These are phyloP conservation scores for Phialocephala sp. DNA, from an alignment of 2,329 filamentous ascomycete species.

Conservation along the genomic window DNA sequence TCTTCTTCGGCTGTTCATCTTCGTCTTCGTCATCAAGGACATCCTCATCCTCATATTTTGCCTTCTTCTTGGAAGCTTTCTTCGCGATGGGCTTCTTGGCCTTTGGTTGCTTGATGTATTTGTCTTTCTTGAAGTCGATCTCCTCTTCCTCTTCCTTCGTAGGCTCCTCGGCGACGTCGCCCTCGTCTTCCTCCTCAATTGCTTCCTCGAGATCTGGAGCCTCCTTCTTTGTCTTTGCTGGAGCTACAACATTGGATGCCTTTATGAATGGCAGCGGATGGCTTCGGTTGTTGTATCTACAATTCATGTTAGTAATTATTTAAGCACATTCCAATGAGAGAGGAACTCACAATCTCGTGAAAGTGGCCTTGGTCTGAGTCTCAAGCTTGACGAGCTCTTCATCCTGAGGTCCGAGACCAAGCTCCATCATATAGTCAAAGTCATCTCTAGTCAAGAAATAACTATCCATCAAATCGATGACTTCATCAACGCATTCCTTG, in stretches of 20 bases:
- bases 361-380: conserved; percentile 82
- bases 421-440: conserved; percentile 89
- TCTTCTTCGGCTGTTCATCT: conserved; percentile 39
- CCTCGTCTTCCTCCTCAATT: conserved; percentile 84
- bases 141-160: conserved; percentile 67
- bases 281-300: conserved; percentile 81
- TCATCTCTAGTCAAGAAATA: conserved; percentile 96
- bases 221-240: conserved; percentile 73
- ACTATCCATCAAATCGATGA: conserved; percentile 96
- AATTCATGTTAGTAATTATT: conserved; percentile 20
- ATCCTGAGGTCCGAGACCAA: conserved; percentile 85
- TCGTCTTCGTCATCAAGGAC: conserved; percentile 35
- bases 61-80: conserved; percentile 47
- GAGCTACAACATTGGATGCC: conserved; percentile 74
- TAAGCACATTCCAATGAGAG: conserved; percentile 6
- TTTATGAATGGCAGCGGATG: conserved; percentile 98
- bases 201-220: conserved; percentile 95
- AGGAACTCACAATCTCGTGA: conserved; percentile 79
- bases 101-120: conserved; percentile 94
- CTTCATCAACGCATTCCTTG: conserved; percentile 78
- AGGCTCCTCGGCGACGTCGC: conserved; percentile 60
- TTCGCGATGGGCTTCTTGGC: conserved; percentile 65
- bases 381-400: conserved; percentile 80
- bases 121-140: conserved; percentile 89
- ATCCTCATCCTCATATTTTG: conserved; percentile 34